phyloP scores from a whole-genome alignment of 768 basidiomycete species.

The Calocera viscosa region DNA sequence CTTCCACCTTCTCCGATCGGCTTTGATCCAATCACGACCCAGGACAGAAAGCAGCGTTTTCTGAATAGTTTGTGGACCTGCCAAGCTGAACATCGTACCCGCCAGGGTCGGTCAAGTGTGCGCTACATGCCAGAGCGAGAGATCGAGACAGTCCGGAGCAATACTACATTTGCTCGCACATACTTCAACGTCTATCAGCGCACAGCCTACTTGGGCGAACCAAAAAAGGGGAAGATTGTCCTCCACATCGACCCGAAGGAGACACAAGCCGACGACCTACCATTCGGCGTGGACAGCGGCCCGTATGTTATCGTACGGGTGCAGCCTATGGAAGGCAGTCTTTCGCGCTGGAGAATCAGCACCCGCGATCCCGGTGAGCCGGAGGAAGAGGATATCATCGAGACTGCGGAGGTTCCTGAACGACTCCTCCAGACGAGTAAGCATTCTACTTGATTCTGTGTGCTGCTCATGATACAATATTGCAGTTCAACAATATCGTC shows the following conservation, averaged over 20 bases:
- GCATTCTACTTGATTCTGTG: constrained; percentile 21
- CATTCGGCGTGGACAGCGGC: constrained; percentile 53
- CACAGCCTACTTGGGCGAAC: constrained; percentile 62
- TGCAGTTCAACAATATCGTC: constrained; percentile 72
- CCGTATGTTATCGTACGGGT: constrained; percentile 72
- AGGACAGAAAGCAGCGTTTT: constrained; percentile 65
- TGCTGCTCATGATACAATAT: constrained; percentile 13
- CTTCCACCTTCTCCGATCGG: constrained; percentile 56
- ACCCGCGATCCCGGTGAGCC: constrained; percentile 65
- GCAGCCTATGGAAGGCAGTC: constrained; percentile 71
- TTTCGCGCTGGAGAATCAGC: constrained; percentile 56
- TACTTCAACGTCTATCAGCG: constrained; percentile 84
- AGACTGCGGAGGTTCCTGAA: constrained; percentile 56
- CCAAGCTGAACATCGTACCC: constrained; percentile 69
- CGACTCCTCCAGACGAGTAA: constrained; percentile 73
- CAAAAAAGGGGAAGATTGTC: constrained; percentile 78
- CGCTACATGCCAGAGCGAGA: constrained; percentile 59
- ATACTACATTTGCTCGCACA: constrained; percentile 55
- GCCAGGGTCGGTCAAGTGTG: constrained; percentile 54
- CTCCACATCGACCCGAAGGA: constrained; percentile 73
- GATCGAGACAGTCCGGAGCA: constrained; percentile 54
- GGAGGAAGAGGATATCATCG: constrained; percentile 70
- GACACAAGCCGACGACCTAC: constrained; percentile 54
- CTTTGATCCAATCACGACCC: constrained; percentile 51
- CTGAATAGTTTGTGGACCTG: constrained; percentile 80